Percentiles rank a stretch among this genome's conserved stretches.
These are phyloP conservation scores for Arabidopsis lyrata DNA, from an alignment of 441 rosid species.

Conservation along the genomic window DNA sequence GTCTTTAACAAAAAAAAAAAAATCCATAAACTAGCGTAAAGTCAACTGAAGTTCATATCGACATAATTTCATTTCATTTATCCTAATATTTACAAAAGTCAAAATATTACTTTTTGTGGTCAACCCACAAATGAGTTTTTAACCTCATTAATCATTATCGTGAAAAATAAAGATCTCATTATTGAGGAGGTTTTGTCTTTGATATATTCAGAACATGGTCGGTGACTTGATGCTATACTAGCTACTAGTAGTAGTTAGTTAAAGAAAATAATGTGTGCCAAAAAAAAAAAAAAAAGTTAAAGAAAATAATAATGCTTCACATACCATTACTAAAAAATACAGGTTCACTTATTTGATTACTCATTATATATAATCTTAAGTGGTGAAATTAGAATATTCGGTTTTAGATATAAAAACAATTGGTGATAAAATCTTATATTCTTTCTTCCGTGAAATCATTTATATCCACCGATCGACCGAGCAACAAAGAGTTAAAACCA, in stretches of 20 bases:
- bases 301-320: not conserved
- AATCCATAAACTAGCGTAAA: not conserved
- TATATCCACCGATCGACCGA: constrained; percentile 4
- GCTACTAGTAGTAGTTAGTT: not conserved
- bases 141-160: not conserved
- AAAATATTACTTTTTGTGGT: not conserved
- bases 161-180: not conserved
- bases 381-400: not conserved
- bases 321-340: not conserved
- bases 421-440: not conserved
- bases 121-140: not conserved
- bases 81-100: not conserved
- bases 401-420: not conserved
- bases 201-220: constrained; percentile 2
- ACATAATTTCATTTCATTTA: not conserved
- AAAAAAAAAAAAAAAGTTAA: no score
- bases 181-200: not conserved
- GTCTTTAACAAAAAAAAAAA: no score
- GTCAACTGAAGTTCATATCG: constrained; percentile 16
- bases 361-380: no score
- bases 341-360: not conserved
- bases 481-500: not conserved
- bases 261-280: not conserved
- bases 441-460: not conserved
- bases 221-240: constrained; percentile 2